Base-by-base conservation (phyloP, 305 asterid species). In the Euphrasia arctica region DNA sequence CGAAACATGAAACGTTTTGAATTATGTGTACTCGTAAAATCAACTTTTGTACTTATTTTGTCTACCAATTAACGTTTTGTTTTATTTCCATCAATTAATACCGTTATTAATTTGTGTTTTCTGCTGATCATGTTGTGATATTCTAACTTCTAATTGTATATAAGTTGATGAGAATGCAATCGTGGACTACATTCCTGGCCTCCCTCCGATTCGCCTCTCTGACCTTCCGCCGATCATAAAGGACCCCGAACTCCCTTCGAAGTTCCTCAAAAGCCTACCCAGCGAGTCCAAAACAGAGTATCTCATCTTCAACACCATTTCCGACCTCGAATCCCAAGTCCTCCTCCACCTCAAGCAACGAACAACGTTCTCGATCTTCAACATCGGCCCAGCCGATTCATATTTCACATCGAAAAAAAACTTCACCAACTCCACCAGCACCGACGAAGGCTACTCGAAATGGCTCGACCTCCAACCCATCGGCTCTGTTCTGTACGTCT, bases 381-480 rank as follows among this genome's bases (percentile, higher is more conserved):
- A 72, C 28, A 57, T 83, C 3, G 82, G 85, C 54, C 85, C 82
- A 1, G 59, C 78, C 29, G 64, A 77, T 15, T 68, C 76, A 28
- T 69, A 78, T 43, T 31, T 58, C 13, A 55, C 50, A 2, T 31
- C 65, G 60, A 32, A 43, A 54, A 14, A 63, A 18, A 18, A 18
- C 14, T 13, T 48, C 45, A 49, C 1, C 55, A 7, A 2, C 47
- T 10, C 63, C 2, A 0, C 31, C 12, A 41, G 29, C 64, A 15
- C 1, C 4, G 57, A 8, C 18, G 29, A 14, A 15, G 0, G 9
- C 1, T 80, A 79, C 71, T 1, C 79, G n/a, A 41, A 58, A 25
- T 88, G 95, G 95, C 68, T 85, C 1, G 71, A 83, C 59, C 56
- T 58, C 29, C 90, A 85, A 59, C 88, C 90, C 4, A 69, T 42